Evolutionary conservation across 2,329 filamentous ascomycete species (phyloP).

Genomic region (Fonsecaea monophora): DNA sequence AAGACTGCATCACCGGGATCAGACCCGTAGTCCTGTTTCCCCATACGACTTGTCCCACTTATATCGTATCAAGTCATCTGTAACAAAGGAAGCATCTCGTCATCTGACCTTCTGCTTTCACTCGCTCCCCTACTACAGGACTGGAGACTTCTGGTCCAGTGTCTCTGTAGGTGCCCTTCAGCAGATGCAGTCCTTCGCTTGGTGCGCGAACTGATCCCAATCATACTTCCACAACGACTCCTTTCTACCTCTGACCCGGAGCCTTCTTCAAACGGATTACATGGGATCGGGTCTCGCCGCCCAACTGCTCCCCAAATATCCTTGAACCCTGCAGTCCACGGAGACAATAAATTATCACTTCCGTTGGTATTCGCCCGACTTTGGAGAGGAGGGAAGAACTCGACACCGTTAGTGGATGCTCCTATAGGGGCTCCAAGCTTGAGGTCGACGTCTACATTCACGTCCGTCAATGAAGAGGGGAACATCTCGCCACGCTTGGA

Average conservation of each 20-base stretch:
- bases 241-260: background rate
- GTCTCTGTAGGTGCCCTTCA: background rate
- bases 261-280: background rate
- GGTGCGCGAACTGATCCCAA: constrained; percentile 33
- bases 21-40: background rate
- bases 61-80: constrained; percentile 14
- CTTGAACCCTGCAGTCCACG: background rate
- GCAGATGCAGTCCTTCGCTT: constrained; percentile 24
- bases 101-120: constrained; percentile 11
- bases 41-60: background rate
- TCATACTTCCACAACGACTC: constrained; percentile 30
- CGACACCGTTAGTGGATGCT: constrained; percentile 20
- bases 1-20: background rate
- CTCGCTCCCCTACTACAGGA: constrained; percentile 2
- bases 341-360: background rate
- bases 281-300: background rate
- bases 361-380: constrained; percentile 23
- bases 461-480: background rate
- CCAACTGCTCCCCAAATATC: background rate
- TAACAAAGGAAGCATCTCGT: constrained; percentile 29
- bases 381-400: constrained; percentile 36
- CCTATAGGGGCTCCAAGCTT: background rate
- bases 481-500: constrained; percentile 12
- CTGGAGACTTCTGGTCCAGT: background rate
- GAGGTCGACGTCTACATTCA: background rate